Base-by-base conservation (phyloP, 495 filamentous ascomycete genomes). In the Penicillium taxi region DNA sequence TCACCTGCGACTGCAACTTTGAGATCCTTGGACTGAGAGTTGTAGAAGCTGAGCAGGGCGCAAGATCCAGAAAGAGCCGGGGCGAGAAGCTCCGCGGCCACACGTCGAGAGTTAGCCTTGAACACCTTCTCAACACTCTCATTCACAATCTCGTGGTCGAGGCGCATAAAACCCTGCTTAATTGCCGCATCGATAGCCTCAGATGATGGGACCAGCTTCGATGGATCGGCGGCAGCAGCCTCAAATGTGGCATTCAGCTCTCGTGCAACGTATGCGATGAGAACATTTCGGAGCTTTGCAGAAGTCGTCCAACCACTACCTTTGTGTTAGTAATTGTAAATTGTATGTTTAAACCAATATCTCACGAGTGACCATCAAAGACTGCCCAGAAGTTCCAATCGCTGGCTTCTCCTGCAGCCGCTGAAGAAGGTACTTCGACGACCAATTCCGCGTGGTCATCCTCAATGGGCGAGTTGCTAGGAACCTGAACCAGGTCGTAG, bases 361-460 rank as follows among this genome's bases (percentile, higher is more conserved):
- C 74, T 56, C 62, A 89, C 86, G 84, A 83, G 61, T 98, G 91
- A 1, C 91, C 91, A 56, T 99, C 91, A 62, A 94, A 99, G 9
- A 99, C 88, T 25, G 86, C 90, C 93, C 93, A 99, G 57, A 99
- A 99, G 86, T 96, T 96, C 91, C 91, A 99, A 54, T 99, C 91
- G 28, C 64, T 77, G n/a, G 66, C 35, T 4, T 65, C 58, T 21
- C 72, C 73, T 8, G 67, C 65, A 14, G 73, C 67, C 24, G 75
- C 66, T 35, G 58, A 67, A 17, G 73, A 60, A 2, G 84, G 80
- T 9, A 95, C 74, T 62, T 98, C 87, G 26, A 96, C 84, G 42
- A 96, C 93, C 73, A 94, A 93, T 65, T 96, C 93, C 20, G 82
- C 79, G 56, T 99, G 91, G 53, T 99, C 91, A 53, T 99, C 91